phyloP scores from a whole-genome alignment of 2,329 filamentous ascomycete species.

The Scleromitrula shiraiana region DNA sequence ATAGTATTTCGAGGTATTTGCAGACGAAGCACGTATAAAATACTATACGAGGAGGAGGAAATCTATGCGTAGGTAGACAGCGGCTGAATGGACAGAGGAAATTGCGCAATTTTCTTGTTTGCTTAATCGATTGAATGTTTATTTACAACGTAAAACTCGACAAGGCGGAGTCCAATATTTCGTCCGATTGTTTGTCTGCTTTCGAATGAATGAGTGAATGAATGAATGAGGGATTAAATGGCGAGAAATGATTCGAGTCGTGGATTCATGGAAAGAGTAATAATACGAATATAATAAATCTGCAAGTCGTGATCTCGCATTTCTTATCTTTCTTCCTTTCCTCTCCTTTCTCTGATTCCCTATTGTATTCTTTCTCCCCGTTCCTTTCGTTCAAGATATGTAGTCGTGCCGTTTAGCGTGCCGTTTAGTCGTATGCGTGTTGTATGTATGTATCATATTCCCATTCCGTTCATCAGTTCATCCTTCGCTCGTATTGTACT shows the following conservation, averaged over 20 bases:
- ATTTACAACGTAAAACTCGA: too few species aligned
- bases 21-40: too few species aligned
- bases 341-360: not conserved
- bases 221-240: not conserved
- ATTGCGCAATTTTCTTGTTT: too few species aligned
- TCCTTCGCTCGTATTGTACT: not conserved
- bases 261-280: not conserved
- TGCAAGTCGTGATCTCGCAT: constrained; percentile 1
- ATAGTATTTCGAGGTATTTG: too few species aligned
- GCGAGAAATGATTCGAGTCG: not conserved
- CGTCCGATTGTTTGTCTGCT: not conserved
- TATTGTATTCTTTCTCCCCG: not conserved
- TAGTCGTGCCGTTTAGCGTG: too few species aligned
- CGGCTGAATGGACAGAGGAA: too few species aligned
- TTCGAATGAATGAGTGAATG: too few species aligned
- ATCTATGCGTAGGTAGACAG: too few species aligned
- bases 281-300: not conserved
- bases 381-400: not conserved
- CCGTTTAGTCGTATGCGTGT: too few species aligned
- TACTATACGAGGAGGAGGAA: too few species aligned
- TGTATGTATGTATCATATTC: not conserved
- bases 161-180: too few species aligned
- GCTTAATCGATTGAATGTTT: too few species aligned
- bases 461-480: not conserved
- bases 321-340: not conserved